Evolutionary conservation across 2,329 filamentous ascomycete genomes (phyloP).

Genomic region (Calonectria pteridis): DNA sequence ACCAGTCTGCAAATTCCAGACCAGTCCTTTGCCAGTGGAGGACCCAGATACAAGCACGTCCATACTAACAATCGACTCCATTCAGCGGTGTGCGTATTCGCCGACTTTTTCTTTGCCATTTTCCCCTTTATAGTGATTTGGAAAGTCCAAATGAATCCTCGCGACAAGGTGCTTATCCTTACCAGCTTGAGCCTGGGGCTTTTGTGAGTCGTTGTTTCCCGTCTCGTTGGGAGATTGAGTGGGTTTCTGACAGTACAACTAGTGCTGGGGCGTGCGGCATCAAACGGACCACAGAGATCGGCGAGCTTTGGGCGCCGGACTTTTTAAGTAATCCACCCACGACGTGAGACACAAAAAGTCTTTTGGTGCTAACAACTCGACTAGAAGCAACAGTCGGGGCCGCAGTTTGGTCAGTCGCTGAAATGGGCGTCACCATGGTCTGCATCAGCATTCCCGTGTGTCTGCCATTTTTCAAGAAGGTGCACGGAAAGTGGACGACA

Average conservation of each 20-base stretch:
- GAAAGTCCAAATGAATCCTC: constrained; percentile 55
- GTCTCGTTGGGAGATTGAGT: not conserved
- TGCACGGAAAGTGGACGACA: not conserved
- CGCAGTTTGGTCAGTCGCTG: not conserved
- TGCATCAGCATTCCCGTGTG: constrained; percentile 1
- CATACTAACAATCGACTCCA: not conserved
- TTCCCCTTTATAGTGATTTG: constrained; percentile 58
- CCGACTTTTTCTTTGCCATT: constrained; percentile 52
- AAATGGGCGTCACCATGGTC: not conserved
- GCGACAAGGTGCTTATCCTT: constrained; percentile 57
- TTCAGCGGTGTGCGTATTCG: constrained; percentile 34
- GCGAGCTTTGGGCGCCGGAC: not conserved
- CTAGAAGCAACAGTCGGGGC: not conserved
- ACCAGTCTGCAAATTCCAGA: not conserved
- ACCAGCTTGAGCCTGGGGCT: constrained; percentile 55
- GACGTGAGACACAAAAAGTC: not conserved
- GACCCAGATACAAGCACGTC: not conserved
- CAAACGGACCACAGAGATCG: constrained; percentile 11
- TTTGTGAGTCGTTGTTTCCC: constrained; percentile 44
- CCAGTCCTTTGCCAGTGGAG: not conserved
- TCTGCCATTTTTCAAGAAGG: not conserved
- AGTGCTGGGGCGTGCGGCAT: constrained; percentile 24
- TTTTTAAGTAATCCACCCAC: not conserved
- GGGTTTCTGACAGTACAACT: not conserved
- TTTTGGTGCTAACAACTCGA: not conserved